A percentile compares a stretch with the other conserved stretches of the same genome.
phyloP scores from a whole-genome alignment of 371 early-diverging fungal species.

The Actinomortierella ambigua region DNA sequence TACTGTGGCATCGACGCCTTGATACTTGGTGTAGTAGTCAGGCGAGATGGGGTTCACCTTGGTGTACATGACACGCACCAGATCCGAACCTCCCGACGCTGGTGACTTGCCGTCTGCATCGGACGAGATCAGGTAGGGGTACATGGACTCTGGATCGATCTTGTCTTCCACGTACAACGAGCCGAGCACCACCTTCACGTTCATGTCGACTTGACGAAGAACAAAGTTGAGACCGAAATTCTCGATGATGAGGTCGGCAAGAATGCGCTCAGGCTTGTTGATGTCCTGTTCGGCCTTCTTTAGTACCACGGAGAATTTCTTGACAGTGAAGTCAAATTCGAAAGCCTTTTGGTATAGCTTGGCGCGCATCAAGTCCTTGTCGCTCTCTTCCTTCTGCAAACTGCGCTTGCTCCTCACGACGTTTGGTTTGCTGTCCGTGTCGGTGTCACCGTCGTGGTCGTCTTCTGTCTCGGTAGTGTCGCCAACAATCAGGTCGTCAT shows the following conservation, averaged over 20 bases:
- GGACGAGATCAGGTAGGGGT: constrained; percentile 73
- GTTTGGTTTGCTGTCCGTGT: neutral
- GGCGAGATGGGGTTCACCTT: constrained; percentile 78
- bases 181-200: constrained; percentile 72
- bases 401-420: neutral
- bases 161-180: constrained; percentile 82
- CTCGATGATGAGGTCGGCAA: constrained; percentile 77
- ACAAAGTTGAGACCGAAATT: constrained; percentile 72
- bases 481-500: constrained; percentile 33
- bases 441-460: constrained; percentile 10
- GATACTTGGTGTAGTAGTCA: constrained; percentile 73
- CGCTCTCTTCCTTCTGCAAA: neutral
- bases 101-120: constrained; percentile 51
- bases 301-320: constrained; percentile 71
- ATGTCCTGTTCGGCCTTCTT: constrained; percentile 52
- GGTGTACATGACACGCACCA: constrained; percentile 77
- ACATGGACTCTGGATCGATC: constrained; percentile 61
- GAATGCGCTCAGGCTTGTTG: constrained; percentile 49
- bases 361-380: constrained; percentile 26
- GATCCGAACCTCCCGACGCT: constrained; percentile 37
- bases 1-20: constrained; percentile 82
- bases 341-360: constrained; percentile 57
- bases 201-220: constrained; percentile 76
- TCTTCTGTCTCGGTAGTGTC: constrained; percentile 41
- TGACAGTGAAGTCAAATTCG: constrained; percentile 74